A percentile compares a stretch with the other conserved stretches of the same genome.
Evolutionary conservation across 768 basidiomycete genomes (phyloP).

Genomic region (Trametes sanguinea): DNA sequence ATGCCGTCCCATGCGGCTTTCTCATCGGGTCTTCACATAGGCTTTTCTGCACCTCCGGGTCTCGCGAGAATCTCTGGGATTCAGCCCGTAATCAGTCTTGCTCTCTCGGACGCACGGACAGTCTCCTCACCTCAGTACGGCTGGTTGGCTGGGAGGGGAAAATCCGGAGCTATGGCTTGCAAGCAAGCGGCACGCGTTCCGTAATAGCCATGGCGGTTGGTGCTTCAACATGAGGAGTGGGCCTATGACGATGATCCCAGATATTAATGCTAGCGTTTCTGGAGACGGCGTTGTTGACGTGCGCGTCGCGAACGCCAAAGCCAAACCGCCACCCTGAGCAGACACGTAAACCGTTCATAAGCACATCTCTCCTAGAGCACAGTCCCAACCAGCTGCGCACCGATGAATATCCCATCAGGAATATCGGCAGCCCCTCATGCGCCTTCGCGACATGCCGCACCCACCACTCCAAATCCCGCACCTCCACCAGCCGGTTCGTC

Average conservation of each 20-base stretch:
- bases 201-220: conserved; percentile 41
- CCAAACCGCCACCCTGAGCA: conserved; percentile 64
- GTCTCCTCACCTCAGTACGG: not conserved
- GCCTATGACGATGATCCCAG: conserved; percentile 66
- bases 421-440: conserved; percentile 51
- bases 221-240: conserved; percentile 63
- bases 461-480: conserved; percentile 69
- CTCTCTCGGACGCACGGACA: too few relatives aligned
- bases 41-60: not conserved
- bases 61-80: not conserved
- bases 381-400: conserved; percentile 35
- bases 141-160: not conserved
- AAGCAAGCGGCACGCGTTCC: not conserved
- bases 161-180: not conserved
- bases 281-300: conserved; percentile 31
- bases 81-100: too few relatives aligned
- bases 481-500: conserved; percentile 60
- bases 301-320: conserved; percentile 57
- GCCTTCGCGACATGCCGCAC: conserved; percentile 48
- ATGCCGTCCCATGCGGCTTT: not conserved
- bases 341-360: not conserved
- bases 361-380: not conserved
- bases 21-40: not conserved
- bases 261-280: conserved; percentile 41
- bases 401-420: conserved; percentile 79